These are phyloP conservation scores for Aphanomyces euteiches DNA, from an alignment of 352 stramenopile species.

Conservation along the genomic window DNA sequence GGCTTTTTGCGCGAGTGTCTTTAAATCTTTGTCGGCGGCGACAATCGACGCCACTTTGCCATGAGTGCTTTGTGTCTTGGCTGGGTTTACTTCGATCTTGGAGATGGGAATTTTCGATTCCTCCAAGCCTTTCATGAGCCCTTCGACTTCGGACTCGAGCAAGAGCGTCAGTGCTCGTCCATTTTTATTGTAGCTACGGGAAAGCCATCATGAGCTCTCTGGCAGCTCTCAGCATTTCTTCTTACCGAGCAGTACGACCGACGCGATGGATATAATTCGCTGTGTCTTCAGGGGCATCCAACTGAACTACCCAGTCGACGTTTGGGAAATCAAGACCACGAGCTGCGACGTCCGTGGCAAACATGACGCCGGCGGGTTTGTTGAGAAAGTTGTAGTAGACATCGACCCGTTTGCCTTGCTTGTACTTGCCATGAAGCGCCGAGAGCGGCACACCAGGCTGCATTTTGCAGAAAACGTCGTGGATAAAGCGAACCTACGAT, in stretches of 20 bases:
- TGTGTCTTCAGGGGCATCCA: conserved; percentile 97
- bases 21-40: conserved; percentile 91
- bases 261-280: conserved; percentile 99
- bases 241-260: conserved; percentile 93
- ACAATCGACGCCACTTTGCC: conserved; percentile 91
- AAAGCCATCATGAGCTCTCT: conserved; percentile 19
- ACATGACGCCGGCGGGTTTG: conserved; percentile 91
- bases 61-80: conserved; percentile 91
- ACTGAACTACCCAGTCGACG: conserved; percentile 98
- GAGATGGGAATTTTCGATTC: conserved; percentile 94
- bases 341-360: conserved; percentile 98
- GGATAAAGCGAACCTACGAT: conserved; percentile 91
- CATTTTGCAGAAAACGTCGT: conserved; percentile 94
- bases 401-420: conserved; percentile 96
- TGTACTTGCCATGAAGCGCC: conserved; percentile 98
- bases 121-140: conserved; percentile 83
- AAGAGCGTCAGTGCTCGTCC: conserved; percentile 92
- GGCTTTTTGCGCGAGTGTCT: conserved; percentile 94
- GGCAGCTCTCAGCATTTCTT: no score
- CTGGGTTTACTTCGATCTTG: conserved; percentile 95
- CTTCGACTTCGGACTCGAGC: conserved; percentile 86
- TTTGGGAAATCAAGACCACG: conserved; percentile 97
- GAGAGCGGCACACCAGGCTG: conserved; percentile 96
- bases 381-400: conserved; percentile 99
- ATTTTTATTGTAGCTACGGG: conserved; percentile 62